Evolutionary conservation across 306 rosid species (phyloP).

Genomic region (Trichosanthes truncata): DNA sequence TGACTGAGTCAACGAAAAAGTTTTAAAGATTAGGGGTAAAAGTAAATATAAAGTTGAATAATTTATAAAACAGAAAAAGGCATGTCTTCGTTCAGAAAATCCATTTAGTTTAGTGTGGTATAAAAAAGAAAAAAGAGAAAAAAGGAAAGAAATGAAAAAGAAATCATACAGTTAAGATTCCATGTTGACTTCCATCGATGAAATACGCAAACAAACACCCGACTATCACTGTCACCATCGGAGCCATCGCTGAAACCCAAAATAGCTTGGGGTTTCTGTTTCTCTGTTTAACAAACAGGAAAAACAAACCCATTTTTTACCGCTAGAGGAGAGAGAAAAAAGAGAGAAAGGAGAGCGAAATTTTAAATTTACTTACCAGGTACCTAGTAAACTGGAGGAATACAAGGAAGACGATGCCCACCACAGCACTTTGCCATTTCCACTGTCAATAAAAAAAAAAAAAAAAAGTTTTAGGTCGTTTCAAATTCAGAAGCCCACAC

Average conservation of each 20-base stretch:
- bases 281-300: slow-evolving; percentile 28
- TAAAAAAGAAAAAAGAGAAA: too few species aligned
- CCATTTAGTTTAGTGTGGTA: too few species aligned
- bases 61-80: too few species aligned
- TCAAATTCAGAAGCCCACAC: too few species aligned
- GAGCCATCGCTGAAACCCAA: slow-evolving; percentile 77
- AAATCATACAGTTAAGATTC: slow-evolving; percentile 54
- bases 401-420: slow-evolving; percentile 38
- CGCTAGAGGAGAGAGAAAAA: background rate
- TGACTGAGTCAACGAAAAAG: too few species aligned
- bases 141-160: background rate
- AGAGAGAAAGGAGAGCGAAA: background rate
- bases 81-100: too few species aligned
- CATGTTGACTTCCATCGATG: slow-evolving; percentile 40
- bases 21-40: too few species aligned
- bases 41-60: too few species aligned
- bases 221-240: slow-evolving; percentile 42
- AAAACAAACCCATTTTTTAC: background rate
- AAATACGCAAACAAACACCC: slow-evolving; percentile 51
- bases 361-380: slow-evolving; percentile 28
- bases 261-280: slow-evolving; percentile 50
- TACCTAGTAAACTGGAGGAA: slow-evolving; percentile 43
- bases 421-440: slow-evolving; percentile 58
- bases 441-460: slow-evolving; percentile 29
- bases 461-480: too few species aligned